Evolutionary conservation across 371 early-diverging fungal genomes (phyloP).

Genomic region (Batkoa obscura): DNA sequence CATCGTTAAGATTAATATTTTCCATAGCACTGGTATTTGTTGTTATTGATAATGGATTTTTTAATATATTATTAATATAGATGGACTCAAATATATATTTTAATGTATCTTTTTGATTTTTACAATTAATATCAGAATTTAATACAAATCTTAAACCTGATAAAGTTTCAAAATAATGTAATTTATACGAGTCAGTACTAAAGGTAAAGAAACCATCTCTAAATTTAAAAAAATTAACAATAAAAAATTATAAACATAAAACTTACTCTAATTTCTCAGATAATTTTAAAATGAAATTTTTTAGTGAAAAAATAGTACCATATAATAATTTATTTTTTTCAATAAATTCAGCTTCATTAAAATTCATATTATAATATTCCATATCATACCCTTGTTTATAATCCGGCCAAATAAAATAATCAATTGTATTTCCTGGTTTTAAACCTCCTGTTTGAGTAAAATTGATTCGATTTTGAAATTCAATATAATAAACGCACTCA

Average conservation of each 20-base stretch:
- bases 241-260: not conserved
- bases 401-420: conserved; percentile 3
- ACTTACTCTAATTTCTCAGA: not conserved
- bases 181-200: not conserved
- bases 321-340: not conserved
- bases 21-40: no score
- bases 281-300: not conserved
- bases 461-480: conserved; percentile 2
- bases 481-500: conserved; percentile 1
- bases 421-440: not conserved
- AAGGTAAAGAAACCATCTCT: conserved; percentile 4
- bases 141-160: not conserved
- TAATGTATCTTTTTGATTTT: not conserved
- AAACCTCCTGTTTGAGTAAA: not conserved
- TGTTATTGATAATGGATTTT: not conserved
- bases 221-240: not conserved
- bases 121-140: not conserved
- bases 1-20: not conserved
- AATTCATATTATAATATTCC: not conserved
- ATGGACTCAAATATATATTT: not conserved
- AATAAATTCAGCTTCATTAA: not conserved
- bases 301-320: conserved; percentile 3
- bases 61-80: not conserved
- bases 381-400: not conserved
- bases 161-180: conserved; percentile 3